Evolutionary conservation across 2,329 filamentous ascomycete species (phyloP), one percentile per base, ranked within the genome.

Genomic region (Colletotrichum eremochloae): DNA sequence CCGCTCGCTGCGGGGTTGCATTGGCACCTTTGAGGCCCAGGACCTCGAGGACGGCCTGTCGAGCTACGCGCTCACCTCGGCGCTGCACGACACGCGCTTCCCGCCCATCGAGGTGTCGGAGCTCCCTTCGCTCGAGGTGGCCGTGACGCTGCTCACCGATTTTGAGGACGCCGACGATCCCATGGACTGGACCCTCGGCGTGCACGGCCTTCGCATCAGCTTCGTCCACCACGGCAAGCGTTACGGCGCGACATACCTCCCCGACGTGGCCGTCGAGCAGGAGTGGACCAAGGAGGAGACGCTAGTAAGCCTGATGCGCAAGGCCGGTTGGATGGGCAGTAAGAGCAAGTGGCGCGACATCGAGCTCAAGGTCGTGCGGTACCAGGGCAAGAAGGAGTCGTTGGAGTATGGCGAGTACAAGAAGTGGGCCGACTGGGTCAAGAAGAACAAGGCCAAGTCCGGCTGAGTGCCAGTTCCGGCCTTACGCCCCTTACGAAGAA

Each of bases 221-320:
- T 98, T 99, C 82, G 86, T 87, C n/a, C 87, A 94, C 76, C 88
- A 91, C 75, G 91, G 91, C 20, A 88, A 91, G 62, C 89, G 93
- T 58, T 94, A 94, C 79, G 94, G 95, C 20, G 89, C 94, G 0
- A 98, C 96, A 0, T 99, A 98, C 79, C 87, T 99, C 18, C 96
- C 96, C 0, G 94, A 98, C 79, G 95, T 99, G 7, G 93, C 96
- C 12, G 85, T 89, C 1, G 96, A 99, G 85, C 96, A 98, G 81
- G 95, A 94, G 20, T 99, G 96, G 96, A 94, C 89, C 14, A 95
- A 96, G 82, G 95, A 98, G 80, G 94, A 98, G 86, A 94, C 96
- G 0, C 82, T 99, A 3, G 88, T 95, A 66, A 97, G 94, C 82
- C 84, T 98, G 79, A 96, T 98, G 92, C 88, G 94, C 72, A 99